Conservation (phyloP, 2,329 filamentous ascomycete genomes). For the Incumbomyces delicatus region DNA sequence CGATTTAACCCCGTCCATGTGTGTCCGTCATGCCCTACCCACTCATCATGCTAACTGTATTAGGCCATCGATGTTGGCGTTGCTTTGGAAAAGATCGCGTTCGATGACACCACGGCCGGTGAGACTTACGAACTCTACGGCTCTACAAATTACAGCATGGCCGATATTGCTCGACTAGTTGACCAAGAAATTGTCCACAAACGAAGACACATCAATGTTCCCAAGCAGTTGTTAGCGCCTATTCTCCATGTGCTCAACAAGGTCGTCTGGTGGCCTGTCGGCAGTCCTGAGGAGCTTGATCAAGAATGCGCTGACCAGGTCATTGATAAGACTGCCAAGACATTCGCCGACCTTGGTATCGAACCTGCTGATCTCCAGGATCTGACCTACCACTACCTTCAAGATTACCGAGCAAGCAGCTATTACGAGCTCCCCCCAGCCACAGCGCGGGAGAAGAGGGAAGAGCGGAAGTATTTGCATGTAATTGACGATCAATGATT, state of each 20-base stretch:
- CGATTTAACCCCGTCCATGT: constrained; percentile 86
- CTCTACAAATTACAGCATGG: constrained; percentile 82
- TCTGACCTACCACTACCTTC: constrained; percentile 87
- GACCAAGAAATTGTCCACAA: constrained; percentile 88
- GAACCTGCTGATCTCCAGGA: constrained; percentile 77
- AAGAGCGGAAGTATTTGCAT: constrained; percentile 95
- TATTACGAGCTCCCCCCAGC: constrained; percentile 91
- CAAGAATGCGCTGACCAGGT: constrained; percentile 85
- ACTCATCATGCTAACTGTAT: constrained; percentile 10
- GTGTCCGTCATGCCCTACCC: constrained; percentile 23
- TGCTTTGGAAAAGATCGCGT: constrained; percentile 80
- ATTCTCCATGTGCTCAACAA: constrained; percentile 66
- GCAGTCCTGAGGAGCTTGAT: constrained; percentile 73
- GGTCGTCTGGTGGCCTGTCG: constrained; percentile 76
- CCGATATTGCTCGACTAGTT: constrained; percentile 76
- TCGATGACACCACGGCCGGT: constrained; percentile 79
- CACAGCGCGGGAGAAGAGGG: constrained; percentile 85
- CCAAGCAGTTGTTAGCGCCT: constrained; percentile 69
- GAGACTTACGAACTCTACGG: constrained; percentile 94
- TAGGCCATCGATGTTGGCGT: constrained; percentile 84
- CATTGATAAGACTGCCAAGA: constrained; percentile 86
- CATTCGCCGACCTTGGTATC: constrained; percentile 86
- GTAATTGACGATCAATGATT: constrained; percentile 74
- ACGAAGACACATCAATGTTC: constrained; percentile 82
- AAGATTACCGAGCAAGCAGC: constrained; percentile 78